Evolutionary conservation across 2,329 filamentous ascomycete genomes (phyloP), one percentile per base, ranked within the genome.

Genomic region (Elsinoe batatas): DNA sequence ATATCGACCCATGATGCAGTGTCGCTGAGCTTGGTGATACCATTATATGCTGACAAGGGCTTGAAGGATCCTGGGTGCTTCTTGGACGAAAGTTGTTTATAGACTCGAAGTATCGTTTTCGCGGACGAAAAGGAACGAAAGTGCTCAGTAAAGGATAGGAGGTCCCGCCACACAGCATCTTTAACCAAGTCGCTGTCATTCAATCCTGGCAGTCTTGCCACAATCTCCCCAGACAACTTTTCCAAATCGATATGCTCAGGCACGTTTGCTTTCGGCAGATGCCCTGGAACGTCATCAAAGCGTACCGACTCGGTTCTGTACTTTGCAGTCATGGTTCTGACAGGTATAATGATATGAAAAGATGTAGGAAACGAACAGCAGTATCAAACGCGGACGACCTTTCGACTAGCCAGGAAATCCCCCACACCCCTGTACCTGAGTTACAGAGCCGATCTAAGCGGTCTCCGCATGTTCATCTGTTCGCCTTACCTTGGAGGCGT

Each of bases 121-220:
- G 66, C 63, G 11, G 75, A 74, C 59, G 76, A 74, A n/a, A 78
- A 61, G 0, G 80, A 83, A 35, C 72, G 77, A 20, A 81, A 71
- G 33, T 79, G 74, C 75, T 79, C 82, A 0, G 77, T 75, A 8
- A 83, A 62, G 5, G 71, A 75, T 3, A 83, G 72, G 54, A 82
- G 76, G 61, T 84, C 81, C 36, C 80, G 71, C 79, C 79, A 83
- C 3, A 64, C 58, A 2, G 59, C 58, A 53, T 61, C 60, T 15
- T 26, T 26, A 10, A 54, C 51, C 8, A 59, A 38, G 37, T 59
- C 49, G 17, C 40, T 42, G 26, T 58, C 38, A 18, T 42, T 33
- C 10, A 59, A 36, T 6, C 42, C 47, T 12, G 54, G 8, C 6
- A 59, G 58, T 32, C 38, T 43, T 12, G 37, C 38, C 30, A 59